A percentile compares a stretch with the other conserved stretches of the same genome.
Evolutionary conservation across 2,329 filamentous ascomycete species (phyloP).

Genomic region (Hypoxylon sp.): DNA sequence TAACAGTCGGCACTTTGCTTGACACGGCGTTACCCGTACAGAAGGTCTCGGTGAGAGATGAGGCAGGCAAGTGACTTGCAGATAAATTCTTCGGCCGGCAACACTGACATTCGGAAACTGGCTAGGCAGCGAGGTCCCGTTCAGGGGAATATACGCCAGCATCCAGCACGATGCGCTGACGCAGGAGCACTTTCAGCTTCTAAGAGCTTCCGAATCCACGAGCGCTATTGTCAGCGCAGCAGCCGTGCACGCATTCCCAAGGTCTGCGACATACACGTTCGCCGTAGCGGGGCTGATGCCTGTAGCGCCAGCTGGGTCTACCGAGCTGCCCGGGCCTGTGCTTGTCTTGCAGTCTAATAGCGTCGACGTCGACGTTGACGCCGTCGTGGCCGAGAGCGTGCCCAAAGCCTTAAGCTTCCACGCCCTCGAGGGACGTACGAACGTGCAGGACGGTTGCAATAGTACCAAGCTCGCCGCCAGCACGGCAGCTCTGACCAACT

Average conservation of each 20-base stretch:
- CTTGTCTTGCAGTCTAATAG: slow-evolving; percentile 30
- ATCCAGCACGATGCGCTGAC: slow-evolving; percentile 32
- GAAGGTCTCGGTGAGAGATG: slow-evolving; percentile 23
- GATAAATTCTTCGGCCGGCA: no score
- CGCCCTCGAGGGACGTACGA: slow-evolving; percentile 23
- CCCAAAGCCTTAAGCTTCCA: background rate
- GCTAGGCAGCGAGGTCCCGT: slow-evolving; percentile 21
- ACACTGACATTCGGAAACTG: slow-evolving; percentile 1
- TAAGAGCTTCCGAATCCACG: slow-evolving; percentile 29
- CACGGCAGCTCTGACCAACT: slow-evolving; percentile 30
- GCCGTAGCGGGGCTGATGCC: slow-evolving; percentile 27
- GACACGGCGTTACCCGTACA: slow-evolving; percentile 31
- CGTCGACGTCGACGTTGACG: slow-evolving; percentile 24
- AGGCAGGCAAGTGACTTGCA: no score
- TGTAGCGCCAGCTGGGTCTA: slow-evolving; percentile 25
- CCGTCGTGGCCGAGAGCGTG: slow-evolving; percentile 10
- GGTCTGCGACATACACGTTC: slow-evolving; percentile 33
- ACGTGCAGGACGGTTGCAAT: slow-evolving; percentile 29
- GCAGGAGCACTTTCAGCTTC: slow-evolving; percentile 25
- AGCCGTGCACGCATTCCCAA: slow-evolving; percentile 28
- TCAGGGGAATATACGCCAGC: slow-evolving; percentile 33
- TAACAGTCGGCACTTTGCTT: slow-evolving; percentile 37
- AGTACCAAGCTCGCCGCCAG: slow-evolving; percentile 25
- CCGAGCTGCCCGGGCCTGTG: slow-evolving; percentile 18
- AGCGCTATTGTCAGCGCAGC: slow-evolving; percentile 26